Percentiles rank a stretch among this genome's conserved stretches.
phyloP scores from a whole-genome alignment of 805 yeast genomes.

The Candida schatavii region DNA sequence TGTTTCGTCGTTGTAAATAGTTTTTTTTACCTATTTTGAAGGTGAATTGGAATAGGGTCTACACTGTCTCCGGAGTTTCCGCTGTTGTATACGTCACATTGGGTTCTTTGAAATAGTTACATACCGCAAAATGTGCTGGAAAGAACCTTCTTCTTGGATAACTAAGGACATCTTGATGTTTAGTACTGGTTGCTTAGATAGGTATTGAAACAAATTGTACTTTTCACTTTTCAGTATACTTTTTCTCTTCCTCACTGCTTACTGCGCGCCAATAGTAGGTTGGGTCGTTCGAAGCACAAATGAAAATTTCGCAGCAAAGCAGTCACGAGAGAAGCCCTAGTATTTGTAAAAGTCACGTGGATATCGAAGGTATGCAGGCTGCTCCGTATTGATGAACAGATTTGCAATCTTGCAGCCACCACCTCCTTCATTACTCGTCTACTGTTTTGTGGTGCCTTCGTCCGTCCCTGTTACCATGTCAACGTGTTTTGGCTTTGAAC shows the following conservation, averaged over 20 bases:
- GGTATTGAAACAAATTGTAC: slow-evolving; percentile 1
- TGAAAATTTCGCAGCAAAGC: slow-evolving; percentile 3
- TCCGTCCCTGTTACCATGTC: no score
- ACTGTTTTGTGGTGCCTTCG: no score
- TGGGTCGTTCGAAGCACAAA: slow-evolving; percentile 6
- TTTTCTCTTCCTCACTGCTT: not conserved
- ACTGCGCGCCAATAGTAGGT: not conserved
- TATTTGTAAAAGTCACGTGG: not conserved
- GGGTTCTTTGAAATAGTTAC: no score
- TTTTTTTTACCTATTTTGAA: no score
- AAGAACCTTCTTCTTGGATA: slow-evolving; percentile 98
- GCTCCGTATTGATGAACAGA: not conserved
- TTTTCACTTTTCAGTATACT: slow-evolving; percentile 5
- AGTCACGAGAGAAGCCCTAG: slow-evolving; percentile 5
- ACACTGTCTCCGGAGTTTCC: no score
- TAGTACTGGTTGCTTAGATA: slow-evolving; percentile 4
- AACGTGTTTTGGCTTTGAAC: no score
- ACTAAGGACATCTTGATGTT: slow-evolving; percentile 81
- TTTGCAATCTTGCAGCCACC: no score
- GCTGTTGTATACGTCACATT: no score
- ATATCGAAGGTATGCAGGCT: not conserved
- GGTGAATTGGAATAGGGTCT: no score
- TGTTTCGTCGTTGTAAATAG: no score
- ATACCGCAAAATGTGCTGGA: slow-evolving; percentile 99
- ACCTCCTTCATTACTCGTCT: no score